phyloP scores from a whole-genome alignment of 2,329 filamentous ascomycete genomes.

The Cercospora zeae-maydis region DNA sequence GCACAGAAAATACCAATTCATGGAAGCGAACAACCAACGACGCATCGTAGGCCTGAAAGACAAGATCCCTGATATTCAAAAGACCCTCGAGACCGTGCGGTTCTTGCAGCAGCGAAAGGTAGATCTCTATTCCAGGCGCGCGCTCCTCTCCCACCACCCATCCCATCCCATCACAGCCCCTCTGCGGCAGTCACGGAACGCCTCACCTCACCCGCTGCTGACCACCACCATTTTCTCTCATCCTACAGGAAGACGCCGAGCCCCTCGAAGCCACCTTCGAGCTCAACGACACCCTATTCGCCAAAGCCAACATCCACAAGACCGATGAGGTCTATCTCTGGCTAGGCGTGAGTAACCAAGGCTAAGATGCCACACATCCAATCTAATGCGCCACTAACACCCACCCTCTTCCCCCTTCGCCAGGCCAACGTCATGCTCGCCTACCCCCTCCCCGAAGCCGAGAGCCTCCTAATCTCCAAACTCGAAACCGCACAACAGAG shows the following conservation, averaged over 20 bases:
- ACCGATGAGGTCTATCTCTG: constrained; percentile 93
- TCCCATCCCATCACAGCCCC: not conserved
- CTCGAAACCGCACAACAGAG: constrained; percentile 74
- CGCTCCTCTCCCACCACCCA: not conserved
- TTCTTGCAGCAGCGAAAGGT: constrained; percentile 78
- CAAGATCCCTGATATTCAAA: constrained; percentile 95
- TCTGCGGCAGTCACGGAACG: not conserved
- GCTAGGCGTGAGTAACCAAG: constrained; percentile 83
- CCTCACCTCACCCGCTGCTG: not conserved
- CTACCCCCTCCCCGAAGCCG: constrained; percentile 85
- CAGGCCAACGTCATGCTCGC: constrained; percentile 96
- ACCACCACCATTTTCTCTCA: not conserved
- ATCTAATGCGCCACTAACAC: not conserved
- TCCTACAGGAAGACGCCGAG: constrained; percentile 48
- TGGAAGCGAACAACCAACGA: constrained; percentile 90
- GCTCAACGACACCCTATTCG: constrained; percentile 91
- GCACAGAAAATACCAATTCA: constrained; percentile 95
- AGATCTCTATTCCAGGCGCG: not conserved
- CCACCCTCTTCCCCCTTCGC: constrained; percentile 33
- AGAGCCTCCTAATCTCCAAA: constrained; percentile 72
- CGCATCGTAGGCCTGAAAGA: constrained; percentile 78
- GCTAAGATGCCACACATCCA: too few relatives aligned
- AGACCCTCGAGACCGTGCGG: constrained; percentile 85
- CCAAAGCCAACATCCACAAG: constrained; percentile 75
- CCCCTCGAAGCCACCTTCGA: constrained; percentile 91